Percentiles rank a stretch among this genome's conserved stretches.
Evolutionary conservation across 306 rosid genomes (phyloP).

Genomic region (Ormosia emarginata): DNA sequence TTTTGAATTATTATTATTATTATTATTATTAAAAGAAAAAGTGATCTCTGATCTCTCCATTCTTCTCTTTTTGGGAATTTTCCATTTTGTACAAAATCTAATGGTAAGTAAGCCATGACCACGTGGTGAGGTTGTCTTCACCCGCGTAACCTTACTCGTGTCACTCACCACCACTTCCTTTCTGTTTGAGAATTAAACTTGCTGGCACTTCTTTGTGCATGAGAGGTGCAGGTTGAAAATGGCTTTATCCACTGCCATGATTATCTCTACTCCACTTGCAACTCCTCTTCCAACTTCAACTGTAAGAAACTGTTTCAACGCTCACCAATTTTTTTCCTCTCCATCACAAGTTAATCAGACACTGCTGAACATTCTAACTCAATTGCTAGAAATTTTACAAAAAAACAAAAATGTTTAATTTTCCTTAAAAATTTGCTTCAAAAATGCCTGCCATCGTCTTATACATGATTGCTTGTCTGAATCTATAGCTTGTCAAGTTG

Average conservation of each 20-base stretch:
- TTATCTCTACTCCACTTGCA: conserved; percentile 36
- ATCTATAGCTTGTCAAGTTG: conserved; percentile 35
- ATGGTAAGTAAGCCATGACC: neutral
- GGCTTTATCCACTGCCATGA: conserved; percentile 37
- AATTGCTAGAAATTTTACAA: neutral
- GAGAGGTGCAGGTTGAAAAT: conserved; percentile 37
- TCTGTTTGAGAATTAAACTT: neutral
- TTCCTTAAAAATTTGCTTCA: neutral
- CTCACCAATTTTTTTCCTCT: neutral
- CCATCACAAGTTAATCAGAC: neutral
- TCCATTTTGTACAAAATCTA: neutral
- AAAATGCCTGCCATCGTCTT: neutral
- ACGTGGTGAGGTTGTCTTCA: neutral
- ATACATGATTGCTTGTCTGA: neutral
- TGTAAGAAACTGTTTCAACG: conserved; percentile 22
- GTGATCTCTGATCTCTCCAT: no score
- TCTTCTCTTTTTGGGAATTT: neutral
- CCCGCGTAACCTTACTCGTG: neutral
- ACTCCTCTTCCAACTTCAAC: conserved; percentile 29
- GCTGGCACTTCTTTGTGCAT: neutral
- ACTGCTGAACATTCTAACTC: neutral
- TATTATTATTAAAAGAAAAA: no score
- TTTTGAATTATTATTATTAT: no score
- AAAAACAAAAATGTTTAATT: neutral
- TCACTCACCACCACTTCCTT: neutral